Evolutionary conservation across 805 yeast species (phyloP).

Genomic region (Monosporozyma yasuniensis): DNA sequence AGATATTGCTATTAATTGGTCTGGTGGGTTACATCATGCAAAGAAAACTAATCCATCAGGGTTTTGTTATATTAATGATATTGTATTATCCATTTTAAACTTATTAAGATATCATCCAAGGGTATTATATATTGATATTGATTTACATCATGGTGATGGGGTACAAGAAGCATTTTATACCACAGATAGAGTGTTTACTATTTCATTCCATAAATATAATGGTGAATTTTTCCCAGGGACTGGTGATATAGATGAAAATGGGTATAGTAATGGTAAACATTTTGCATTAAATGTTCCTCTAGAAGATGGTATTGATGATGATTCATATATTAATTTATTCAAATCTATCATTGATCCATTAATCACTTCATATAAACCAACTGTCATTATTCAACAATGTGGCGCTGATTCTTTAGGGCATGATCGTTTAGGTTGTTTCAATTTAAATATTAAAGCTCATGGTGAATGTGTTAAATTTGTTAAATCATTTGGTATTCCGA

Average conservation of each 20-base stretch:
- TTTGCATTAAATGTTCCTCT: conserved; percentile 80
- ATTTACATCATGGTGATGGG: conserved; percentile 92
- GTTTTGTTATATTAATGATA: conserved; percentile 84
- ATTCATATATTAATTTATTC: conserved; percentile 34
- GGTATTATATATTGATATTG: conserved; percentile 81
- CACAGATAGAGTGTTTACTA: conserved; percentile 85
- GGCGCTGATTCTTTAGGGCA: conserved; percentile 97
- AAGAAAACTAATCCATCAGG: conserved; percentile 86
- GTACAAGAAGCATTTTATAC: conserved; percentile 91
- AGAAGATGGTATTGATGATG: conserved; percentile 91
- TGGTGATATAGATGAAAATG: conserved; percentile 76
- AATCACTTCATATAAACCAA: conserved; percentile 79
- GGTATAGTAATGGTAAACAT: conserved; percentile 77
- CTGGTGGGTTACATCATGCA: conserved; percentile 92
- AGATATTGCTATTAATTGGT: conserved; percentile 87
- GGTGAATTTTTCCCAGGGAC: conserved; percentile 94
- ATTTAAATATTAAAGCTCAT: conserved; percentile 86
- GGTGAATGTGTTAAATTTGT: conserved; percentile 92
- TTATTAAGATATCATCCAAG: conserved; percentile 75
- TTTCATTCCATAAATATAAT: conserved; percentile 79
- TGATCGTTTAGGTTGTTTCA: conserved; percentile 92
- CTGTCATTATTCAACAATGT: conserved; percentile 94
- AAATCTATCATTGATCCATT: conserved; percentile 85
- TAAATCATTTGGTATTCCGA: conserved; percentile 75
- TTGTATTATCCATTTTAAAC: conserved; percentile 75